Base-by-base conservation (phyloP, 2,329 filamentous ascomycete species). In the Venturia asperata region DNA sequence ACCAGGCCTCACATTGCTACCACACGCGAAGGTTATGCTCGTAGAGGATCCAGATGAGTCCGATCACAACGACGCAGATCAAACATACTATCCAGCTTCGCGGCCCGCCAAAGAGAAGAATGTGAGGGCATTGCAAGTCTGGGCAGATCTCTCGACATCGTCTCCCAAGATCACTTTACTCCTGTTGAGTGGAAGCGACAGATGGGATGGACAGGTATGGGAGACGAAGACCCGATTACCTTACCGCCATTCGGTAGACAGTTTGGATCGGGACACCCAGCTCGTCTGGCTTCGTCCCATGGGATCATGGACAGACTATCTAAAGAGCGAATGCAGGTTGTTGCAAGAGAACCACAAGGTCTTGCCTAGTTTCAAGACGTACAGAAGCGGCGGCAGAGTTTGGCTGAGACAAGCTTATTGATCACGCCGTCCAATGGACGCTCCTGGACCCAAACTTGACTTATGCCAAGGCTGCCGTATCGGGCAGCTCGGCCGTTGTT, bases 11-110 rank as follows among this genome's bases (percentile, higher is more conserved):
- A 64, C 49, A n/a, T 41, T 64, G 30, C 52, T 64, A 24, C 52
- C 63, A 11, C 34, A 42, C 21, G 34, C 47, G 13, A 64, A 58
- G 5, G 49, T 64, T 11, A 58, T 64, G 30, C n/a, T 55, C 27
- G 63, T 64, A 13, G 63, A 64, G 49, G 63, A 64, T 43, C 63
- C 49, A 55, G 63, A 64, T 41, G 60, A 58, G 21, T 64, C 63
- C 24, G 9, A 41, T 13, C 24, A 52, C 37, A 64, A 64, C n/a
- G 41, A 64, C 24, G 41, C 47, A 13, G 45, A 64, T 43, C 27
- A 56, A 1, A 30, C 37, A 21, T 43, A 37, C 49, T 64, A 60
- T 47, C 49, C 49, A n/a, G 49, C 49, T 7, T 60, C 63, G 10
- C 42, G 37, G 47, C 47, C 37, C 6, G 24, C 37, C 27, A 55